Base-by-base conservation (phyloP, 2,329 filamentous ascomycete genomes). In the Fusarium protoensiforme region DNA sequence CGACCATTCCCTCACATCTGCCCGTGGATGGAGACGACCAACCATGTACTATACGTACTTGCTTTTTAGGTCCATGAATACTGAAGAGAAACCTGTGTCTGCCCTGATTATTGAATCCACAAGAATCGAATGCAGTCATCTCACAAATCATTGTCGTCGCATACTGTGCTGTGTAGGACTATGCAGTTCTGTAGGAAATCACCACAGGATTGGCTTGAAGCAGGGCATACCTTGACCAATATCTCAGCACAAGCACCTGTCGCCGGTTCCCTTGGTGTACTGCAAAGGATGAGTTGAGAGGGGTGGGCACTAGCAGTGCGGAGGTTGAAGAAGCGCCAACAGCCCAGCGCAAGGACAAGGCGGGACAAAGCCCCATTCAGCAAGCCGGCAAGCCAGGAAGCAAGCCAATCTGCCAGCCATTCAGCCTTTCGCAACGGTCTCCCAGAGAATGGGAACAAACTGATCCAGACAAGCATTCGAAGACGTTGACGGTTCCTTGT, bases 361-460 rank as follows among this genome's bases (percentile, higher is more conserved):
- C 46, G 46, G 35, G 60, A 54, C 60, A 61, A 46, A 65, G 57
- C 56, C 51, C 51, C 61, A 38, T 64, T 46, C 51, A 67, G 56
- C 59, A 68, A 64, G 31, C 54, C 68, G 53, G 24, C 48, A 64
- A 69, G 61, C 57, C 54, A 51, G 41, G 22, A 36, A 41, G 36
- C 33, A 59, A 64, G 57, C 64, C 63, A 64, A 43, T 41, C 16
- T 64, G 63, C 62, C 54, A 60, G 64, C 60, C 68, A 58, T 68
- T 24, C 61, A 65, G 66, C 69, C 71, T 61, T 39, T 67, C 46
- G 11, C 57, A 73, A 73, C 59, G 67, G 56, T 66, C 58, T 63
- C 22, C 53, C 64, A 54, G 65, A 53, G 36, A 57, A 67, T 54
- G 24, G 54, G 41, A 57, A 46, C 36, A 64, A 58, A 46, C 38